Evolutionary conservation across 768 basidiomycete species (phyloP).

Genomic region (Agrocybe praecox): DNA sequence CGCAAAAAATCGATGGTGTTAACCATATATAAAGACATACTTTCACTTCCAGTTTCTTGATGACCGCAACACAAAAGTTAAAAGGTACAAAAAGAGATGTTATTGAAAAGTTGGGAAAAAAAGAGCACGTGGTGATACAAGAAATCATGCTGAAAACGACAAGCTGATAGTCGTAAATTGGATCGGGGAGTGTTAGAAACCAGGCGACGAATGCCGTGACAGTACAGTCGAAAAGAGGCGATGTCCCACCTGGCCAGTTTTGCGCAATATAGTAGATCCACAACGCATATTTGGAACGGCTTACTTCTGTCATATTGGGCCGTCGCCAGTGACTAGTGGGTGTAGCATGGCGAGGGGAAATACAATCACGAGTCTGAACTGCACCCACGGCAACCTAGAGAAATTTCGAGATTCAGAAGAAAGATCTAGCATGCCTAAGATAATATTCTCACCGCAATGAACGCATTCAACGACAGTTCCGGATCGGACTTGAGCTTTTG

Average conservation of each 20-base stretch:
- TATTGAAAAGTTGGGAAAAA: neutral
- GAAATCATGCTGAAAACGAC: neutral
- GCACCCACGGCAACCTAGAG: slow-evolving; percentile 83
- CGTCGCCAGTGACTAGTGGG: neutral
- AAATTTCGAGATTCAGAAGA: slow-evolving; percentile 6
- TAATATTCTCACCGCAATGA: slow-evolving; percentile 80
- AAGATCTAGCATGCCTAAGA: neutral
- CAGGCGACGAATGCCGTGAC: too few relatives aligned
- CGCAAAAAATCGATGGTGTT: too few relatives aligned
- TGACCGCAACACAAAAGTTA: too few relatives aligned
- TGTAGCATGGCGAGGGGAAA: neutral
- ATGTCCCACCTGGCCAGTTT: neutral
- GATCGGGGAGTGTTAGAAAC: neutral
- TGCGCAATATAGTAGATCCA: neutral
- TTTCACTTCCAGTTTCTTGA: too few relatives aligned
- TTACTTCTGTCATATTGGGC: neutral
- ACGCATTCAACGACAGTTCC: slow-evolving; percentile 96
- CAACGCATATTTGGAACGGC: neutral
- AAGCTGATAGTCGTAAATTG: neutral
- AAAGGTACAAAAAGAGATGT: too few relatives aligned
- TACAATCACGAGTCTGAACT: slow-evolving; percentile 67
- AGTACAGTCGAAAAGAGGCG: too few relatives aligned
- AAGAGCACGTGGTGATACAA: neutral
- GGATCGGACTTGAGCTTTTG: slow-evolving; percentile 87
- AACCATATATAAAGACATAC: too few relatives aligned